phyloP scores from a whole-genome alignment of 495 filamentous ascomycete species.

The Bathelium albidoporum region DNA sequence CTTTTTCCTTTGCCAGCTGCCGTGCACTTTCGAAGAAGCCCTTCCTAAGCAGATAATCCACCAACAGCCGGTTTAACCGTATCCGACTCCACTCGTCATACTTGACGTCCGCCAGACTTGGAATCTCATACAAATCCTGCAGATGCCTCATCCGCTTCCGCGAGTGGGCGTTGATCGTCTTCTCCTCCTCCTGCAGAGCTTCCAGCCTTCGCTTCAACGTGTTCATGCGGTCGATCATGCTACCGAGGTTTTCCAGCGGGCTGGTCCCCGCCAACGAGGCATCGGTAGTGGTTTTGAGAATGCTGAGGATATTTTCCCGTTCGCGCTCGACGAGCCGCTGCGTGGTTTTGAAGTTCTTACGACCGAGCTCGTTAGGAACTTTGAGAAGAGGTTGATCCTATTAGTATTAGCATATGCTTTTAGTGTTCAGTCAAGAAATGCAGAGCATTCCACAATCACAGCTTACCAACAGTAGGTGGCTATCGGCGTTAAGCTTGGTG shows the following conservation, averaged over 20 bases:
- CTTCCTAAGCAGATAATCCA: constrained; percentile 79
- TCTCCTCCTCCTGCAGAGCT: constrained; percentile 65
- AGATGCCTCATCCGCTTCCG: constrained; percentile 71
- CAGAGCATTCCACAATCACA: neutral
- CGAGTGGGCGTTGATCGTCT: constrained; percentile 57
- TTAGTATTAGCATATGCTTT: too few relatives aligned
- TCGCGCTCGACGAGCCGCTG: constrained; percentile 76
- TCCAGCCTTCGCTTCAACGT: constrained; percentile 80
- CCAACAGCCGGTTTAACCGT: constrained; percentile 71
- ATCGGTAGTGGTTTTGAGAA: constrained; percentile 46
- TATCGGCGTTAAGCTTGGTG: constrained; percentile 63
- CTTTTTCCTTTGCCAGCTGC: constrained; percentile 59
- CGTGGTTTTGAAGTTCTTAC: constrained; percentile 83
- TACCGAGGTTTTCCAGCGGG: constrained; percentile 62
- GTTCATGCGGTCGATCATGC: constrained; percentile 74
- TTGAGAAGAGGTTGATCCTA: constrained; percentile 94
- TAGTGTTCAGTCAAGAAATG: constrained; percentile 17
- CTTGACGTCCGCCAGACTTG: constrained; percentile 78
- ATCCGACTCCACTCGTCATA: constrained; percentile 84
- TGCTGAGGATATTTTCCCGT: constrained; percentile 54
- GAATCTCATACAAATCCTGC: constrained; percentile 64
- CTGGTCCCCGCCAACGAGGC: constrained; percentile 52
- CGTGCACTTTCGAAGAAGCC: constrained; percentile 72
- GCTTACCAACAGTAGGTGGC: constrained; percentile 58
- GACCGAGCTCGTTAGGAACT: constrained; percentile 78